Evolutionary conservation across 1,284 basidiomycete genomes (phyloP).

Genomic region (Sparassis latifolia): DNA sequence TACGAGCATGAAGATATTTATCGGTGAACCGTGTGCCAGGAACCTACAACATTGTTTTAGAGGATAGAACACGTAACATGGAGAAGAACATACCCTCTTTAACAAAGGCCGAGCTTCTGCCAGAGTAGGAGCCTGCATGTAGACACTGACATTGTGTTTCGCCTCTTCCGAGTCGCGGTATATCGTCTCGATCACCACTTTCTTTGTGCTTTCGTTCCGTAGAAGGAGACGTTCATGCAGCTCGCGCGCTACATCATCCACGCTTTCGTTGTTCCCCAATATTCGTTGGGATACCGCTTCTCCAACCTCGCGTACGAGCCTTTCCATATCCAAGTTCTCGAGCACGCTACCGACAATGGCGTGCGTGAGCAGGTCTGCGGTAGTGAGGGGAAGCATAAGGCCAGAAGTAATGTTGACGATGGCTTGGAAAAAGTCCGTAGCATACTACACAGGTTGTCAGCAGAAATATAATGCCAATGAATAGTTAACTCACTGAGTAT

Average conservation of each 20-base stretch:
- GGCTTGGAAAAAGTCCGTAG: slow-evolving; percentile 94
- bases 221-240: slow-evolving; percentile 88
- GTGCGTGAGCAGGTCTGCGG: slow-evolving; percentile 92
- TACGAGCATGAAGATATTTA: slow-evolving; percentile 80
- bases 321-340: slow-evolving; percentile 98
- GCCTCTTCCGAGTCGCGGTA: slow-evolving; percentile 88
- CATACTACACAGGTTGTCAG: slow-evolving; percentile 50
- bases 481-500: slow-evolving; percentile 63
- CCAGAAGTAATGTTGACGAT: slow-evolving; percentile 90
- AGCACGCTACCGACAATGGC: slow-evolving; percentile 96
- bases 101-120: slow-evolving; percentile 74
- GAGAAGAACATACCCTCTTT: slow-evolving; percentile 55
- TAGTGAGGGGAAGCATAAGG: slow-evolving; percentile 93
- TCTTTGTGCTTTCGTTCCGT: slow-evolving; percentile 95
- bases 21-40: slow-evolving; percentile 90
- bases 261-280: slow-evolving; percentile 82
- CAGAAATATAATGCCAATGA: slow-evolving; percentile 10
- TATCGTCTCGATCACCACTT: slow-evolving; percentile 94
- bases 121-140: slow-evolving; percentile 71
- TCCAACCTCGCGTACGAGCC: slow-evolving; percentile 90
- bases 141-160: slow-evolving; percentile 85
- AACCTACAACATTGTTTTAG: slow-evolving; percentile 45
- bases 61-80: slow-evolving; percentile 3
- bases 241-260: slow-evolving; percentile 93
- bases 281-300: slow-evolving; percentile 91